phyloP scores from a whole-genome alignment of 2,329 filamentous ascomycete genomes.

The Hirsutella thompsonii region DNA sequence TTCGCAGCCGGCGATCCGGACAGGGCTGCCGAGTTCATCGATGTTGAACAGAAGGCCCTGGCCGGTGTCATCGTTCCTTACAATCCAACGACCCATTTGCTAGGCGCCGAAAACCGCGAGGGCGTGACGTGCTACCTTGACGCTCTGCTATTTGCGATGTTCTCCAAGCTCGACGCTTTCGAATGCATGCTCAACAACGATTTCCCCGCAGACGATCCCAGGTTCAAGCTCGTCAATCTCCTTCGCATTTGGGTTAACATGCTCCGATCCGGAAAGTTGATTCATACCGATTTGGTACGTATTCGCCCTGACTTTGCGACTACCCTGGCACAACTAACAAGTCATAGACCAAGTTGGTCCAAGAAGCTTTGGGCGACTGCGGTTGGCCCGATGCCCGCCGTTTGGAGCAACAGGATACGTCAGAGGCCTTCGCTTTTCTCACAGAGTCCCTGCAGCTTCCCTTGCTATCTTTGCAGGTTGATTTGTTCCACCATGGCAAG shows the following conservation, averaged over 20 bases:
- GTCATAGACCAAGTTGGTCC: constrained; percentile 62
- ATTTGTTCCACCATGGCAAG: constrained; percentile 85
- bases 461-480: constrained; percentile 80
- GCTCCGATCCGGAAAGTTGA: constrained; percentile 70
- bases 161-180: constrained; percentile 77
- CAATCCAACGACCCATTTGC: constrained; percentile 56
- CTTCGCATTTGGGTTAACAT: constrained; percentile 89
- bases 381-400: constrained; percentile 75
- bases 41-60: constrained; percentile 69
- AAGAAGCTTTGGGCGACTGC: constrained; percentile 70
- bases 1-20: constrained; percentile 59
- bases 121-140: constrained; percentile 93
- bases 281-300: constrained; percentile 70
- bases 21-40: constrained; percentile 62
- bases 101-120: constrained; percentile 76
- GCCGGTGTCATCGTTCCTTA: constrained; percentile 68
- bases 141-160: constrained; percentile 88
- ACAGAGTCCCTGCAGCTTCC: constrained; percentile 82
- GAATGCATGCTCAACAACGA: constrained; percentile 81
- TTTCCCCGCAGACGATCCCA: constrained; percentile 52
- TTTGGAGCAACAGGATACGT: constrained; percentile 84
- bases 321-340: constrained; percentile 6
- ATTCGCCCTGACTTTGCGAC: not conserved
- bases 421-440: constrained; percentile 91
- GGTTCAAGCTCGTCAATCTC: constrained; percentile 62